phyloP scores from a whole-genome alignment of 1,284 basidiomycete species.

The Bjerkandera adusta region DNA sequence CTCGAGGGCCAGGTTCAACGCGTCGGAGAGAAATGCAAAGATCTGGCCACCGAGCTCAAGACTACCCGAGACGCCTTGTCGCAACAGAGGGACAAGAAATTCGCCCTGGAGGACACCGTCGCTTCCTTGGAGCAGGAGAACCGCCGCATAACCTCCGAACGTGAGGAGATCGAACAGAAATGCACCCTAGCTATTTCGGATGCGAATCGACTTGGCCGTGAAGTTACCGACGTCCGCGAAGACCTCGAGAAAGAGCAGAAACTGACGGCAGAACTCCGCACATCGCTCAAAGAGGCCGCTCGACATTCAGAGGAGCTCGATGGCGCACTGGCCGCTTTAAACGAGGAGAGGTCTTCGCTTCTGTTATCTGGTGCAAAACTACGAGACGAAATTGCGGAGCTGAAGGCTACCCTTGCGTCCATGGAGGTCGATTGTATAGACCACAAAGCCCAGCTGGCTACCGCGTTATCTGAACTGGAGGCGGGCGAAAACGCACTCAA shows the following conservation, averaged over 20 bases:
- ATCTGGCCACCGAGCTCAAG: conserved; percentile 3
- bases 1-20: not conserved
- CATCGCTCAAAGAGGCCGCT: too few species aligned
- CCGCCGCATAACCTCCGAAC: conserved; percentile 5
- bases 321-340: not conserved
- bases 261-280: too few species aligned
- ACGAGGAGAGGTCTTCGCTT: conserved; percentile 1
- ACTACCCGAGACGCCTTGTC: conserved; percentile 1
- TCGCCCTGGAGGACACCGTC: conserved; percentile 3
- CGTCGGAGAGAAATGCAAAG: conserved; percentile 1
- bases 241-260: too few species aligned
- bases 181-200: not conserved
- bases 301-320: not conserved
- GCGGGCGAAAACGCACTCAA: not conserved
- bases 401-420: not conserved
- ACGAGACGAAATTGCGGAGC: not conserved
- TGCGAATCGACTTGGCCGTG: too few species aligned
- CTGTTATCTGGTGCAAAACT: not conserved
- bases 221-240: too few species aligned
- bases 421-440: not conserved
- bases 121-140: conserved; percentile 3
- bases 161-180: not conserved
- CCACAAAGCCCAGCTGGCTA: not conserved
- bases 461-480: not conserved
- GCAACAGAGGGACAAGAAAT: not conserved